Evolutionary conservation across 2,329 filamentous ascomycete genomes (phyloP).

Genomic region (Phaeomoniella chlamydospora): DNA sequence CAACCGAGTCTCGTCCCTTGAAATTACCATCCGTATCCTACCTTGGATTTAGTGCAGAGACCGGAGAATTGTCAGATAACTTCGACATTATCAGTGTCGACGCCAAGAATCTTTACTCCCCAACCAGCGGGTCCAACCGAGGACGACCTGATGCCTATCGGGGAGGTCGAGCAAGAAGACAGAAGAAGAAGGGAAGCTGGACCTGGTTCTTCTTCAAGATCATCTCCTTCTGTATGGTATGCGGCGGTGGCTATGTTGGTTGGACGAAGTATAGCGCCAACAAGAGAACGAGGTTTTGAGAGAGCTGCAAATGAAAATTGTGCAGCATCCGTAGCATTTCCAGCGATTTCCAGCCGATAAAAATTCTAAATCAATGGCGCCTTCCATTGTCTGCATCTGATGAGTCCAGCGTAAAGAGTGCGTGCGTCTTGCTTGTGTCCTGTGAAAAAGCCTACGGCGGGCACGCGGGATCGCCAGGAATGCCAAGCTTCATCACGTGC

Average conservation of each 20-base stretch:
- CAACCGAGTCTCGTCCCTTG: constrained; percentile 48
- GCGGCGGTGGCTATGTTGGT: constrained; percentile 68
- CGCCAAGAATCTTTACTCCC: constrained; percentile 75
- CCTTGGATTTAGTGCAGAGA: constrained; percentile 57
- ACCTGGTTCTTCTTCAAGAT: constrained; percentile 69
- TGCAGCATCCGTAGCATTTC: no score
- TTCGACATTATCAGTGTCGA: constrained; percentile 86
- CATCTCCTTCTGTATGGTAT: constrained; percentile 54
- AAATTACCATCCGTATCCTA: constrained; percentile 63
- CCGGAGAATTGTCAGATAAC: constrained; percentile 91
- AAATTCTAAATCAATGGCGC: no score
- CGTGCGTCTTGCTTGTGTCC: no score
- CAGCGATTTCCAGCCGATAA: no score
- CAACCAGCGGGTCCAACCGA: constrained; percentile 11
- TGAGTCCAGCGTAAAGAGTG: no score
- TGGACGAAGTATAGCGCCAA: constrained; percentile 66
- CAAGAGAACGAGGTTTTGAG: constrained; percentile 22
- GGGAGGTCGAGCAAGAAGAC: constrained; percentile 11
- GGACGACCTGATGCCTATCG: constrained; percentile 11
- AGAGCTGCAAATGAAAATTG: no score
- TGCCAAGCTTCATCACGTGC: no score
- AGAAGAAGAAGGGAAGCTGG: constrained; percentile 38
- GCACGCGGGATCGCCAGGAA: no score
- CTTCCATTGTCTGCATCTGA: no score
- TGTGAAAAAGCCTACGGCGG: no score